Evolutionary conservation across 352 stramenopile genomes (phyloP).

Genomic region (Thraustotheca clavata): DNA sequence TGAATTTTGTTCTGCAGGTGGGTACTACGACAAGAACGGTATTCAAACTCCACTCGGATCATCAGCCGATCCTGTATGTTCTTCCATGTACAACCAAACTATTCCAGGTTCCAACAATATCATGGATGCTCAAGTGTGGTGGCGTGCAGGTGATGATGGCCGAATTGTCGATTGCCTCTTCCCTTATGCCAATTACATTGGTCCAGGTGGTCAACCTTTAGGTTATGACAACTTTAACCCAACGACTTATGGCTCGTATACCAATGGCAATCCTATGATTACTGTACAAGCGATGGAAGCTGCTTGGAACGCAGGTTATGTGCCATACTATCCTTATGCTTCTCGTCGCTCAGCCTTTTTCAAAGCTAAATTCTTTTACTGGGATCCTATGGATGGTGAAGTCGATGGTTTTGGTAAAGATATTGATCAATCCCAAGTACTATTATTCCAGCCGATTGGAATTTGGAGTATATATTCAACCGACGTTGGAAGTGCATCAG

Average conservation of each 20-base stretch:
- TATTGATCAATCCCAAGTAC: slow-evolving; percentile 32
- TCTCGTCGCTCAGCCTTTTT: slow-evolving; percentile 54
- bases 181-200: slow-evolving; percentile 47
- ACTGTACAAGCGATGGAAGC: slow-evolving; percentile 48
- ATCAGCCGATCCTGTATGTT: slow-evolving; percentile 23
- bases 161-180: slow-evolving; percentile 55
- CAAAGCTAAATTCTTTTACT: slow-evolving; percentile 51
- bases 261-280: slow-evolving; percentile 25
- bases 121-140: slow-evolving; percentile 45
- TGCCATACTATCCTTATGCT: slow-evolving; percentile 57
- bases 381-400: slow-evolving; percentile 37
- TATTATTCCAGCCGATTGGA: slow-evolving; percentile 47
- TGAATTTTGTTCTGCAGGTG: slow-evolving; percentile 38
- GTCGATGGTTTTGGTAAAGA: slow-evolving; percentile 33
- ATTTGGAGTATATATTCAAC: slow-evolving; percentile 32
- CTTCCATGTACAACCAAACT: slow-evolving; percentile 26
- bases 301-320: slow-evolving; percentile 38
- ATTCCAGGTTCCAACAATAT: slow-evolving; percentile 27
- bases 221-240: slow-evolving; percentile 28
- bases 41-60: slow-evolving; percentile 23
- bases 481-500: slow-evolving; percentile 23
- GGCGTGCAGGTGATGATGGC: slow-evolving; percentile 34
- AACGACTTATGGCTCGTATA: slow-evolving; percentile 31
- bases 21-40: slow-evolving; percentile 23
- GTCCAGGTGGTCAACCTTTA: slow-evolving; percentile 21